Base-by-base conservation (phyloP, 192 early-diverging fungal species). In the Radiomyces spectabilis region DNA sequence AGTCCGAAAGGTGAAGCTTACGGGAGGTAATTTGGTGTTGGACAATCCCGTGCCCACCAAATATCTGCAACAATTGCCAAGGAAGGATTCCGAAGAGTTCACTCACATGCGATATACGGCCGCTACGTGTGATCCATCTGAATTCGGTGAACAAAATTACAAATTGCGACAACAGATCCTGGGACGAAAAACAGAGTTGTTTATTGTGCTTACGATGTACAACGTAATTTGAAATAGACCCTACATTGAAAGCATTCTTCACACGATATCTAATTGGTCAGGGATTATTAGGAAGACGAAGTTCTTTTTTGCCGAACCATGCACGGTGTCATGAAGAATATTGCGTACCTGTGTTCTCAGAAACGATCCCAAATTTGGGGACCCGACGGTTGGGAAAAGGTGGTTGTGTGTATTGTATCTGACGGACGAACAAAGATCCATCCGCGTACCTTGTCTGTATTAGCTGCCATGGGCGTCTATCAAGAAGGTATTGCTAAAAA, bases 371-470 rank as follows among this genome's bases (percentile, higher is more conserved):
- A 71, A 31, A 69, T 72, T 0, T 85, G 80, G 80, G 46, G 46
- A 37, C 78, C 71, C 15, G 72, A 88, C 46, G 82, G 83, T 5
- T 93, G 90, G 90, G 71, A 89, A 75, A 93, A 93, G 61, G 84
- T 89, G 1, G 85, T 86, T 46, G 80, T 93, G 7, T 87, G 84
- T 46, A 77, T 92, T 50, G 84, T 92, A 31, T 82, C 90, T 1
- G 90, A 93, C 61, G 90, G 90, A 51, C 78, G 90, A 56, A 64
- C 76, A 18, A 89, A 89, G 65, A 80, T 89, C 48, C 80, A 89
- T 63, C 69, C 65, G 16, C 72, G 78, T 29, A 85, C 85, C 5
- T 61, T 90, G 25, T 79, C 81, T 49, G 77, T 87, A 16, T 68
- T 93, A 16, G 84, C 78, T 13, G 74, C 87, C 40, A 80, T 93